These are phyloP conservation scores for Stagonosporopsis rhizophila DNA, from an alignment of 2,329 filamentous ascomycete species.

Conservation along the genomic window DNA sequence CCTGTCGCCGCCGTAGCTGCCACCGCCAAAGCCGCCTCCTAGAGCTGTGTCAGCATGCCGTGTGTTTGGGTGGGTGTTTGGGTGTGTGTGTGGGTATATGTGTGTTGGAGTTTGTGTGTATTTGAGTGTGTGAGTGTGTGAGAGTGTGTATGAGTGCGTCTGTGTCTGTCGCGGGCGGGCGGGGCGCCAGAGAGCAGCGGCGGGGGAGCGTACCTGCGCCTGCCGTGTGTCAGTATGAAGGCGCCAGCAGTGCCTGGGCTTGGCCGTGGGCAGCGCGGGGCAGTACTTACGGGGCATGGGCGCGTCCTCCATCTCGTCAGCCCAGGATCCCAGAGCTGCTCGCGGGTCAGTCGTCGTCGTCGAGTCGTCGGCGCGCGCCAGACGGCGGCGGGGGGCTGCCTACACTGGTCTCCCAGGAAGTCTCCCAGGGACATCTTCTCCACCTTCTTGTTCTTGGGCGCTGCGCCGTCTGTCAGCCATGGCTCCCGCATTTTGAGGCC, in stretches of 20 bases:
- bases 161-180: not conserved
- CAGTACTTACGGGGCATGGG: constrained; percentile 71
- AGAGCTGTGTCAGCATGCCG: constrained; percentile 30
- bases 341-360: constrained; percentile 37
- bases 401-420: constrained; percentile 93
- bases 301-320: constrained; percentile 95
- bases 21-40: constrained; percentile 47
- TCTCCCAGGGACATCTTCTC: constrained; percentile 98
- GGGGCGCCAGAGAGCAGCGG: no score
- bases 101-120: no score
- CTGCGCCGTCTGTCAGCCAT: constrained; percentile 63
- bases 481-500: constrained; percentile 18
- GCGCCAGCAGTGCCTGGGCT: not conserved
- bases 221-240: constrained; percentile 33
- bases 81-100: not conserved
- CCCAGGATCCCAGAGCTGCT: constrained; percentile 86
- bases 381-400: constrained; percentile 50
- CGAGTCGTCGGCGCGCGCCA: constrained; percentile 15
- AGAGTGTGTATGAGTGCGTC: no score
- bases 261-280: not conserved
- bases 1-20: constrained; percentile 54
- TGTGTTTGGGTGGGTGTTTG: not conserved
- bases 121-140: no score
- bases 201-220: constrained; percentile 42
- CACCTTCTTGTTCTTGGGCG: constrained; percentile 89